These are phyloP conservation scores for Athelia psychrophila DNA, from an alignment of 1,284 basidiomycete species.

Conservation along the genomic window DNA sequence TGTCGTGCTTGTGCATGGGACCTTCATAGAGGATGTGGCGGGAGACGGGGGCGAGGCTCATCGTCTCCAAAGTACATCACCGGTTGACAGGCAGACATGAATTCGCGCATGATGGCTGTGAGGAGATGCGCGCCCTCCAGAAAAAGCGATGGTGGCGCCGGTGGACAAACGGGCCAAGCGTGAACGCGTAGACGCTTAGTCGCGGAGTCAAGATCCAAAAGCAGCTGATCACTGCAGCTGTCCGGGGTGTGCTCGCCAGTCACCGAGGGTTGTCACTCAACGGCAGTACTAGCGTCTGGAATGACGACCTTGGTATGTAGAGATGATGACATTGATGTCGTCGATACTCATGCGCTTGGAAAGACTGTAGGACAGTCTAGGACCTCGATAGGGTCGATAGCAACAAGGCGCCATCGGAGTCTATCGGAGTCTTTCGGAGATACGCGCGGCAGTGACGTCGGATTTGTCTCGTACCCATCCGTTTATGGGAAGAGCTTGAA, in stretches of 20 bases:
- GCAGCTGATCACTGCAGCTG: too few relatives aligned
- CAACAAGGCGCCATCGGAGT: too few relatives aligned
- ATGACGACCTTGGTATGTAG: too few relatives aligned
- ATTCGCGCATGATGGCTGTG: constrained; percentile 99
- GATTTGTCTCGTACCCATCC: too few relatives aligned
- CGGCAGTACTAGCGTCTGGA: too few relatives aligned
- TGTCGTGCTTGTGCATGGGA: constrained; percentile 99
- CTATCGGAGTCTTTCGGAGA: constrained; percentile 99
- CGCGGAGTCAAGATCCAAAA: too few relatives aligned
- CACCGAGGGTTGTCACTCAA: too few relatives aligned
- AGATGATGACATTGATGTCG: too few relatives aligned
- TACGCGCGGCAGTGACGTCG: constrained; percentile 99
- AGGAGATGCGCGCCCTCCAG: constrained; percentile 97
- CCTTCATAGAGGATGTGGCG: constrained; percentile 99
- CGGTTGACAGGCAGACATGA: constrained; percentile 99
- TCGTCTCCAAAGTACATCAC: constrained; percentile 99
- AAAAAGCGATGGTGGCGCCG: constrained; percentile 97
- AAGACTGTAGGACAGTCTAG: constrained; percentile 98
- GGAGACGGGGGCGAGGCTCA: constrained; percentile 99
- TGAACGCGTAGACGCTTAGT: too few relatives aligned
- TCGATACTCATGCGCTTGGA: too few relatives aligned
- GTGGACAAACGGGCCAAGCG: constrained; percentile 94
- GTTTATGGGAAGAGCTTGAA: too few relatives aligned
- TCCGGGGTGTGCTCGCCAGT: too few relatives aligned
- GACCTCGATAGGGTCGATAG: constrained; percentile 99